Conservation (phyloP, 2,329 filamentous ascomycete species). For the Fusarium camptoceras region DNA sequence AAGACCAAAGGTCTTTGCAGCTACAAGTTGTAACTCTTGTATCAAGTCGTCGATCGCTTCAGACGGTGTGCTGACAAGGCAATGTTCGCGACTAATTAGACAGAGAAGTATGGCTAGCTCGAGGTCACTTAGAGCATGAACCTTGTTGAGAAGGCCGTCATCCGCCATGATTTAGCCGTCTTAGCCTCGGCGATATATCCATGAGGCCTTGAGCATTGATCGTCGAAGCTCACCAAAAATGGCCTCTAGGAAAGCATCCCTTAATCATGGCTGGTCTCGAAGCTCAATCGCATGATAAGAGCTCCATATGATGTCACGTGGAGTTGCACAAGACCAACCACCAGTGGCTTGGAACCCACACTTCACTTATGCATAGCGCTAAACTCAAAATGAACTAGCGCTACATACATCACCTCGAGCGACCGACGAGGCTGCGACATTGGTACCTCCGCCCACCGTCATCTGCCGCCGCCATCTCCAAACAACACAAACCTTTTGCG, state of each 20-base stretch:
- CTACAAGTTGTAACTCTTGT: constrained; percentile 79
- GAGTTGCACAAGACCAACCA: constrained; percentile 37
- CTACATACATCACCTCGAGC: constrained; percentile 39
- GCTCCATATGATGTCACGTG: constrained; percentile 49
- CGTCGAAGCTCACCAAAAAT: constrained; percentile 7
- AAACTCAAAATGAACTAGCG: constrained; percentile 36
- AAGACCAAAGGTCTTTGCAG: constrained; percentile 77
- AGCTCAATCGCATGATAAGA: constrained; percentile 41
- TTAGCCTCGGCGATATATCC: constrained; percentile 39
- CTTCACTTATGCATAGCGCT: constrained; percentile 46
- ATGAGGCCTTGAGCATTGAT: constrained; percentile 39
- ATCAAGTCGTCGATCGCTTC: constrained; percentile 74
- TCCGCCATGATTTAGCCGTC: constrained; percentile 65
- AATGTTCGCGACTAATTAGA: constrained; percentile 85
- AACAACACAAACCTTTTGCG: constrained; percentile 39
- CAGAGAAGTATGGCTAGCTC: constrained; percentile 88
- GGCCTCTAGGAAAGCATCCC: constrained; percentile 11
- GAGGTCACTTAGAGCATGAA: constrained; percentile 85
- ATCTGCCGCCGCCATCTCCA: constrained; percentile 40
- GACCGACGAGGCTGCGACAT: constrained; percentile 48
- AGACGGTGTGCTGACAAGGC: constrained; percentile 80
- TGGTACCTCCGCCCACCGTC: constrained; percentile 41
- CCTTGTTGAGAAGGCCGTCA: constrained; percentile 71
- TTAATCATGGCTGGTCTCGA: constrained; percentile 17
- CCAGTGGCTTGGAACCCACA: constrained; percentile 5